These are phyloP conservation scores for Teunomyces funiuensis DNA, from an alignment of 805 yeast species.

Conservation along the genomic window DNA sequence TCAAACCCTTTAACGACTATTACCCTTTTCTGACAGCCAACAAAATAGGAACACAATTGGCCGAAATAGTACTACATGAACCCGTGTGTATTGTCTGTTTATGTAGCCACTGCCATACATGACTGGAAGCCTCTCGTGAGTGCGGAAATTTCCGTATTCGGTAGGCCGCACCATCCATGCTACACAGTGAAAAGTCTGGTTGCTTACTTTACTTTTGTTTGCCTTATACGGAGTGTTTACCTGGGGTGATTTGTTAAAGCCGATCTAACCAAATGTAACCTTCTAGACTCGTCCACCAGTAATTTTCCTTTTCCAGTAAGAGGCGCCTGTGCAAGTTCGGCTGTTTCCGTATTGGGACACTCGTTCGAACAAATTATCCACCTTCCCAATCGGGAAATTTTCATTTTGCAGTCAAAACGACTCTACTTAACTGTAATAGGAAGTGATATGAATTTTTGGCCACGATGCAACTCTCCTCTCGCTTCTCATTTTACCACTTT, in stretches of 20 bases:
- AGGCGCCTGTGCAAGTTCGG: not conserved
- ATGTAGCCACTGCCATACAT: too few species aligned
- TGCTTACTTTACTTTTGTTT: too few species aligned
- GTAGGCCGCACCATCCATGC: too few species aligned
- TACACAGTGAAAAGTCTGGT: too few species aligned
- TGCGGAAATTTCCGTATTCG: too few species aligned
- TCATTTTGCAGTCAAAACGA: not conserved
- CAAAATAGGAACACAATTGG: too few species aligned
- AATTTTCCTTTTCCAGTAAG: constrained; percentile 1
- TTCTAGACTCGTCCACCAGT: not conserved
- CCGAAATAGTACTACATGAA: too few species aligned
- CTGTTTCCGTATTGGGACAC: constrained; percentile 1
- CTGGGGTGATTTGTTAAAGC: not conserved
- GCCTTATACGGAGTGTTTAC: not conserved
- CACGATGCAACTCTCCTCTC: not conserved
- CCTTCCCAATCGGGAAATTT: constrained; percentile 5
- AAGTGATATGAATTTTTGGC: not conserved
- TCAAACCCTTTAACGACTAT: too few species aligned
- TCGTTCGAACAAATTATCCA: not conserved
- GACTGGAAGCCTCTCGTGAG: too few species aligned
- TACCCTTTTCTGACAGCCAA: too few species aligned
- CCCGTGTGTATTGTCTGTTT: too few species aligned
- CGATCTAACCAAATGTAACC: not conserved
- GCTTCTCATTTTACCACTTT: not conserved
- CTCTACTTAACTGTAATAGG: constrained; percentile 1